A percentile compares a stretch with the other conserved stretches of the same genome.
phyloP scores from a whole-genome alignment of 352 stramenopile genomes.

The Blastocystis sp. region DNA sequence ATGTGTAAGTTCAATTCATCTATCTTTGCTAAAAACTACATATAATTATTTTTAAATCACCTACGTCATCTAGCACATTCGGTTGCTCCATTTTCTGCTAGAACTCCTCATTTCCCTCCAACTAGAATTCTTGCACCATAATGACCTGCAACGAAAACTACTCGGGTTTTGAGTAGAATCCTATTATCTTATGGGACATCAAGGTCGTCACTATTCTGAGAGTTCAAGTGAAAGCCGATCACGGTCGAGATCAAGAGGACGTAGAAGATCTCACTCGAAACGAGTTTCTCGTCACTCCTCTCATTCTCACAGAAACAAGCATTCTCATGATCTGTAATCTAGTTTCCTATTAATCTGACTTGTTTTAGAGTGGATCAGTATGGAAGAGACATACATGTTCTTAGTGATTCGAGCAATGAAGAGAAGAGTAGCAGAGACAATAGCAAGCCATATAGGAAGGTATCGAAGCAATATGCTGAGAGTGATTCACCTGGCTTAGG shows the following conservation, averaged over 20 bases:
- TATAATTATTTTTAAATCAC: neutral
- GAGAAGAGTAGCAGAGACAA: neutral
- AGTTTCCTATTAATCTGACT: neutral
- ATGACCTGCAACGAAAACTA: too few species aligned
- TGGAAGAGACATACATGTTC: neutral
- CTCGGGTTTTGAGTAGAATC: neutral
- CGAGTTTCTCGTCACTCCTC: neutral
- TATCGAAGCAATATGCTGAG: neutral
- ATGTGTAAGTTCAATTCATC: conserved; percentile 45
- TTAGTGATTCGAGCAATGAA: neutral
- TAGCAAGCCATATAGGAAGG: too few species aligned
- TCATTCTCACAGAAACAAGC: neutral
- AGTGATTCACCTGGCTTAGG: neutral
- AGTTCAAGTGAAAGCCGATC: neutral
- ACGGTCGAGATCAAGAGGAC: neutral
- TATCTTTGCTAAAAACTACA: conserved; percentile 27
- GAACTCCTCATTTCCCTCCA: neutral
- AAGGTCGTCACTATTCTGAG: neutral
- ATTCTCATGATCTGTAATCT: neutral
- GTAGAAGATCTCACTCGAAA: neutral
- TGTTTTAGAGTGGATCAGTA: neutral
- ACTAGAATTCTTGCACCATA: neutral
- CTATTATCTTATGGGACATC: neutral
- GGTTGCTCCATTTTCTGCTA: neutral
- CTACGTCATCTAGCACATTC: neutral